Percentiles rank a stretch among this genome's conserved stretches.
Evolutionary conservation across 192 early-diverging fungal species (phyloP).

Genomic region (Backusella mclennaniae): DNA sequence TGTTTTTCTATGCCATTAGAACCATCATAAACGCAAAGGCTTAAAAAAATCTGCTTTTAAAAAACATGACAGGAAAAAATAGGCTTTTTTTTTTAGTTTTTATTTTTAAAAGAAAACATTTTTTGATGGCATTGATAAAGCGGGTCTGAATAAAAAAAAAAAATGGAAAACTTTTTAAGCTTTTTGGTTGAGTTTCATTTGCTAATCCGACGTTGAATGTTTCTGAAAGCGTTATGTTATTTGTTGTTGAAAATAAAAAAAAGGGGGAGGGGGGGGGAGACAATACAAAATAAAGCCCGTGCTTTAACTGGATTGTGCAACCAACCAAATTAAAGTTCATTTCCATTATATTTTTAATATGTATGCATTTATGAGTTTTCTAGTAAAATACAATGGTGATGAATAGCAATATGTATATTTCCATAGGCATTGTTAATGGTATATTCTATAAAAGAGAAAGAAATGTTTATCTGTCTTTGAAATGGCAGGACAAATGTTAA

Average conservation of each 20-base stretch:
- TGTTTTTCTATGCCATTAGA: constrained; percentile 5
- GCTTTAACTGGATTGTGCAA: background rate
- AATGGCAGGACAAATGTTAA: background rate
- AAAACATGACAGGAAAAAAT: constrained; percentile 23
- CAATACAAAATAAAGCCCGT: background rate
- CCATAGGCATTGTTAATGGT: no score
- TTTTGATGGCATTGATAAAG: background rate
- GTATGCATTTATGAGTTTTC: background rate
- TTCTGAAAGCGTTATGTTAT: background rate
- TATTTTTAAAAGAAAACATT: background rate
- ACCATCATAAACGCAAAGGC: constrained; percentile 32
- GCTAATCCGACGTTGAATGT: background rate
- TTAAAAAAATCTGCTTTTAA: constrained; percentile 26
- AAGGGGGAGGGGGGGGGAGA: background rate
- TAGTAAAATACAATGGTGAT: background rate
- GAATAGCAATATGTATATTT: background rate
- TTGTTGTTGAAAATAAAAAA: background rate
- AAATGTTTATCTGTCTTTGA: background rate
- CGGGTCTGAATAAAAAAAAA: background rate
- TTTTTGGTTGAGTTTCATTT: background rate
- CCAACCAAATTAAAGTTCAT: background rate
- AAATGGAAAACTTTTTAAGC: background rate
- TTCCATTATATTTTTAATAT: background rate
- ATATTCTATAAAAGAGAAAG: background rate
- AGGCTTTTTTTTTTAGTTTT: background rate